Evolutionary conservation across 106 monocot species (phyloP), one percentile per base, ranked within the genome.

Genomic region (Allium cepa): DNA sequence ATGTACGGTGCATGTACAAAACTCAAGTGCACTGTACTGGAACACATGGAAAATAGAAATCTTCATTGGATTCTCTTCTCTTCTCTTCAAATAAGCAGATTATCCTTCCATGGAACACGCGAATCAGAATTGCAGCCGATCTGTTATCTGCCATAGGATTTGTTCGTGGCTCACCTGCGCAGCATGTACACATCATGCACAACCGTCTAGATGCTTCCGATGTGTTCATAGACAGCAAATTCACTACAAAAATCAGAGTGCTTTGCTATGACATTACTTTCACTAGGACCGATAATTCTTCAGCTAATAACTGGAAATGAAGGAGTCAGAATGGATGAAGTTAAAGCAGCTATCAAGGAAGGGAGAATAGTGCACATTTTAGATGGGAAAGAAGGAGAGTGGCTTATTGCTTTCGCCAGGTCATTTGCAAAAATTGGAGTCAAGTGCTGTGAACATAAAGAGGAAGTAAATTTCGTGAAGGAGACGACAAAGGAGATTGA

Each of bases 261-360:
- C n/a, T n/a, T n/a, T n/a, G n/a, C 15, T 28, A 36, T 0, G 68
- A 68, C 17, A 46, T 68, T 46, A 2, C 15, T 8, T n/a, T 17
- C 26, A n/a, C 68, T 68, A 45, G 68, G 68, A 14, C 53, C 12
- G 17, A 17, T 68, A 14, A 45, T 68, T 56, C 36, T 56, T 12
- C 36, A 56, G 56, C 68, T 68, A 10, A 36, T 68, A 0, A 68
- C 68, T 8, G 68, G 68, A 68, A 55, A 15, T 15, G 56, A 56
- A 14, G 68, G 15, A n/a, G 16, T 56, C 16, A n/a, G 49, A 17
- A 8, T 68, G 15, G 7, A 45, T 4, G 46, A 68, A 10, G 49
- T 68, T 53, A 56, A 26, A 8, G 8, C 0, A 18, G 53, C 56
- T 3, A 4, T 46, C 17, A 27, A 68, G 26, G 36, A 8, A 45